Percentiles rank a stretch among this genome's conserved stretches.
Evolutionary conservation across 176 grass and related monocot genomes (phyloP).

Genomic region (Eleusine coracana): DNA sequence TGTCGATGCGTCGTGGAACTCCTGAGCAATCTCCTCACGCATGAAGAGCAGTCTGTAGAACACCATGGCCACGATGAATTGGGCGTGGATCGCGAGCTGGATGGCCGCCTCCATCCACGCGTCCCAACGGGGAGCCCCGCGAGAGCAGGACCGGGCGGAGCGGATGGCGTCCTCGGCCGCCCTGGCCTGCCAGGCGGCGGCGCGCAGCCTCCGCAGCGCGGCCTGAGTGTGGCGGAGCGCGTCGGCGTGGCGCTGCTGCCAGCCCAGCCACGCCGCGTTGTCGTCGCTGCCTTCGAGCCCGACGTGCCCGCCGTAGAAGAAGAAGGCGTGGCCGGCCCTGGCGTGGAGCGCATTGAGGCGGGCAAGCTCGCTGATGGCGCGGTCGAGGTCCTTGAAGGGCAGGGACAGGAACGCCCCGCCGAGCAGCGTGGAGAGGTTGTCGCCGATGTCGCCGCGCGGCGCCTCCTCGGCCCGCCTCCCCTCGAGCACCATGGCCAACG

Average conservation of each 20-base stretch:
- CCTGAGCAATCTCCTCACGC: neutral
- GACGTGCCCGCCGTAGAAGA: neutral
- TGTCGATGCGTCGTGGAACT: neutral
- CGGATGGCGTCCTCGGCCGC: neutral
- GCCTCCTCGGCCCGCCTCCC: neutral
- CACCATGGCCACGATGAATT: too few relatives aligned
- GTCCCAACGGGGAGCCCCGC: neutral
- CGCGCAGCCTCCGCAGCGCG: neutral
- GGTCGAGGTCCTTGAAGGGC: neutral
- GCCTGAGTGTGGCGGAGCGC: neutral
- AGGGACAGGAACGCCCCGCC: neutral
- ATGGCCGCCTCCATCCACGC: neutral
- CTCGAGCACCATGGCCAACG: neutral
- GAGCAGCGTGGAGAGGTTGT: neutral
- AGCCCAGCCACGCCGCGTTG: neutral
- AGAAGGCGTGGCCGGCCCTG: neutral
- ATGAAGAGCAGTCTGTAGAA: neutral
- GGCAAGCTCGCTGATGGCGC: neutral
- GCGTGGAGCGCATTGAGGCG: neutral
- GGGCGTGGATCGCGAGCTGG: too few relatives aligned
- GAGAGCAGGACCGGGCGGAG: neutral
- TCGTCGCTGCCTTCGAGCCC: neutral
- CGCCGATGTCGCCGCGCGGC: neutral
- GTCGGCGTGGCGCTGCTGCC: neutral
- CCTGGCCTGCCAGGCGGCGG: neutral